Conservation (phyloP, 1,284 basidiomycete species). For the Marasmius sp. region DNA sequence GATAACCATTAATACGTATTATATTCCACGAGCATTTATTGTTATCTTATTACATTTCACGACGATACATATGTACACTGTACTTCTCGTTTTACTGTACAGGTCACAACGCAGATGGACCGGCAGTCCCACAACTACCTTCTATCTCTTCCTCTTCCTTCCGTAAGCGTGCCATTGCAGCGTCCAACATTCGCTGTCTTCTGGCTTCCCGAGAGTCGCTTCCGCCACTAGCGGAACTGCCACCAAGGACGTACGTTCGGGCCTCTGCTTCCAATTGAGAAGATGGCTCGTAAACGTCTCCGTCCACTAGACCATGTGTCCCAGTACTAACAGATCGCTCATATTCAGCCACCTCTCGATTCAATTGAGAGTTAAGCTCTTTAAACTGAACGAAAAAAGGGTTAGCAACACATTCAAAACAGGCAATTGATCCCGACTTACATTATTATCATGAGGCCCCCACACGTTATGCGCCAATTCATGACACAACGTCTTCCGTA, state of each 20-base stretch:
- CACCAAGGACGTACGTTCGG: slow-evolving; percentile 46
- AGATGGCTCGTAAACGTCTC: slow-evolving; percentile 49
- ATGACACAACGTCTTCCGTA: slow-evolving; percentile 71
- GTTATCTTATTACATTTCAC: no score
- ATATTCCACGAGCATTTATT: no score
- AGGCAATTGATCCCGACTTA: slow-evolving; percentile 32
- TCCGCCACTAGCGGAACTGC: slow-evolving; percentile 23
- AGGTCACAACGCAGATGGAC: slow-evolving; percentile 4
- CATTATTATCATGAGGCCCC: slow-evolving; percentile 71
- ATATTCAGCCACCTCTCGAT: slow-evolving; percentile 68
- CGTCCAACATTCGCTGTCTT: slow-evolving; percentile 52
- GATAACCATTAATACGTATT: no score
- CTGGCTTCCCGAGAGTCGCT: slow-evolving; percentile 56
- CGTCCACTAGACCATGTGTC: slow-evolving; percentile 49
- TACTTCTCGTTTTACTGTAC: neutral
- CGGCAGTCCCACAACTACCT: slow-evolving; percentile 61
- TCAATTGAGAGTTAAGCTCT: slow-evolving; percentile 71
- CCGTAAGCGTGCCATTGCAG: slow-evolving; percentile 56
- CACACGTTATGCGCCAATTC: slow-evolving; percentile 76
- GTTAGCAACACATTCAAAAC: neutral
- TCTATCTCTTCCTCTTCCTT: slow-evolving; percentile 74
- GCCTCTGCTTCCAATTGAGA: slow-evolving; percentile 58
- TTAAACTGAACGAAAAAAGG: slow-evolving; percentile 56
- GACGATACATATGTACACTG: no score
- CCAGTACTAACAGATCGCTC: slow-evolving; percentile 55